Conservation (phyloP, 75 land plant species). For the Cunninghamia lanceolata region DNA sequence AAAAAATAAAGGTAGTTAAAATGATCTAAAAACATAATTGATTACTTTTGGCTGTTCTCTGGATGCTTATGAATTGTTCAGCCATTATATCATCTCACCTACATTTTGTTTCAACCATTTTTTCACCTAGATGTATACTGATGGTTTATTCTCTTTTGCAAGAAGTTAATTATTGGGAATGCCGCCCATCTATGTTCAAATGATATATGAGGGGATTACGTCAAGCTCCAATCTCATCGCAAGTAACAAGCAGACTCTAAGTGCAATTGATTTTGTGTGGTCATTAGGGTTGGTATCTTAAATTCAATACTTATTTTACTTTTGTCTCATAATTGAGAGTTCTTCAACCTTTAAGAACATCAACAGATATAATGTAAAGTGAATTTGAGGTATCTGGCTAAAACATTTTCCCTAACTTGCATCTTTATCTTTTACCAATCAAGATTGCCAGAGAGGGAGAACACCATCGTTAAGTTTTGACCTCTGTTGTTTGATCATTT, state of each 20-base stretch:
- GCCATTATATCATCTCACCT: not conserved
- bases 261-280: not conserved
- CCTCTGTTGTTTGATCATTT: too few species aligned
- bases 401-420: too few species aligned
- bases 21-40: too few species aligned
- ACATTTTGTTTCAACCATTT: not conserved
- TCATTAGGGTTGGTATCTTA: not conserved
- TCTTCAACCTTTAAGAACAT: too few species aligned
- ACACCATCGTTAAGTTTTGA: too few species aligned
- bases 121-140: not conserved
- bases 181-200: too few species aligned
- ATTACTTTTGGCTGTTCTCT: not conserved
- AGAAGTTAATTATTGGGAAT: not conserved
- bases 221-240: not conserved
- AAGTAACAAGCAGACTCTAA: not conserved
- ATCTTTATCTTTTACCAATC: too few species aligned
- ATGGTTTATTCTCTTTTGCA: not conserved
- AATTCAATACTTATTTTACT: too few species aligned
- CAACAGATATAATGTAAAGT: not conserved
- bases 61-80: not conserved
- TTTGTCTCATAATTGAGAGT: not conserved
- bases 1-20: too few species aligned
- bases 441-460: too few species aligned
- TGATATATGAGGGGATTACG: too few species aligned
- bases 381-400: not conserved